Conservation (phyloP, 2,329 filamentous ascomycete genomes). For the Colletotrichum echinochloae region DNA sequence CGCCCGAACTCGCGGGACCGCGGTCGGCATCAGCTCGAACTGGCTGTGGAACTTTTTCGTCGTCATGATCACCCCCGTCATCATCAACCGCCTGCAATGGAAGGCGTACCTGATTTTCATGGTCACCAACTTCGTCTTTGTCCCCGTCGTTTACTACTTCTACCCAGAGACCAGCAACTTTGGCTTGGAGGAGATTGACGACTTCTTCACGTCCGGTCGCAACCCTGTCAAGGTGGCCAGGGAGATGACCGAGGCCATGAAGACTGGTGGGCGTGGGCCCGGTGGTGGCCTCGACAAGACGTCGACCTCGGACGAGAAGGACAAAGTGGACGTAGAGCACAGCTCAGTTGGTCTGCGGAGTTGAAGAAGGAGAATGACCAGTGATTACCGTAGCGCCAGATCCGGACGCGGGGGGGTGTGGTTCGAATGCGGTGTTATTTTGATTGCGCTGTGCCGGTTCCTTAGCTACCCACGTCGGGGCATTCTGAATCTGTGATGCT, state of each 20-base stretch:
- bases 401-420: too few species aligned
- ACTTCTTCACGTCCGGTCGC: conserved; percentile 52
- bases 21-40: conserved; percentile 50
- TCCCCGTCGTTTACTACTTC: conserved; percentile 58
- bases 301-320: background rate
- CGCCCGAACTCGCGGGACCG: conserved; percentile 49
- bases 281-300: background rate
- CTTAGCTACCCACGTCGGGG: too few species aligned
- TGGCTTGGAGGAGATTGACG: conserved; percentile 64
- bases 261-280: background rate
- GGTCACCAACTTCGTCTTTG: conserved; percentile 58
- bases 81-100: conserved; percentile 61
- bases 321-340: background rate
- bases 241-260: conserved; percentile 34
- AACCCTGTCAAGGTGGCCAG: conserved; percentile 39
- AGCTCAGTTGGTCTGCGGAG: background rate
- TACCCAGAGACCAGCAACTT: conserved; percentile 66
- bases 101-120: conserved; percentile 66
- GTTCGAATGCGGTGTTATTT: too few species aligned
- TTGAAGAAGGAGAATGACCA: too few species aligned
- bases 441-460: too few species aligned
- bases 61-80: conserved; percentile 64
- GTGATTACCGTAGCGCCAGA: too few species aligned
- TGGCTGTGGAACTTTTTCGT: conserved; percentile 54
- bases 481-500: too few species aligned